Base-by-base conservation (phyloP, 768 basidiomycete species). In the Austroboletus festivus region DNA sequence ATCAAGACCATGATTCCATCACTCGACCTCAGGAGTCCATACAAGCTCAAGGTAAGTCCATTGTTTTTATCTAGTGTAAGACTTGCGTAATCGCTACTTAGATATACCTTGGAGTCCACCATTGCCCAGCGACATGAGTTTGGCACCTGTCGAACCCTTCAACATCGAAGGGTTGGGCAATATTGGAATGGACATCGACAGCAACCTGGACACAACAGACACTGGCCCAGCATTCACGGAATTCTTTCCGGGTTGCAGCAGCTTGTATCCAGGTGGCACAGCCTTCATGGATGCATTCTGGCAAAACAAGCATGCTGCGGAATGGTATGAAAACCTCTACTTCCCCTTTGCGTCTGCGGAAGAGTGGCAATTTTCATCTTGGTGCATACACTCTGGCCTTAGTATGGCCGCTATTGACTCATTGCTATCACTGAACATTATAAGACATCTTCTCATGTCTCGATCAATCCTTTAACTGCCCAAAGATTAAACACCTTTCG, bases 211-310 rank as follows among this genome's bases (percentile, higher is more conserved):
- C 12, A 12, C 5, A 5, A 6, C 28, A 6, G 28, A 12, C 28
- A 28, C 28, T 28, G 7, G 28, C 7, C 5, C 28, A 28, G 28
- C 28, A 5, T 28, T 28, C 28, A 28, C 28, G 12, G 28, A 28
- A 28, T 28, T 5, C 28, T 28, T 6, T 28, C 28, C 28, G 12
- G 38, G 38, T 2, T 33, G 46, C 13, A 19, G 37, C 8, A 38
- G 41, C 15, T 5, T 22, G 4, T 42, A 40, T 10, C 18, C 39
- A 19, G n/a, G 46, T 9, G 22, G 46, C 4, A 47, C 13, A 19
- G 63, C 55, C 1, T 67, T 70, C 39, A 54, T 66, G 52, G 57
- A 65, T 23, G 19, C 47, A 12, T 68, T 70, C 39, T 34, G 65
- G 34, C 16, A 28, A 15, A 65, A 71, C 40, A 13, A 52, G 24